These are phyloP conservation scores for Coemansia sp. DNA, from an alignment of 192 early-diverging fungal genomes.

Conservation along the genomic window DNA sequence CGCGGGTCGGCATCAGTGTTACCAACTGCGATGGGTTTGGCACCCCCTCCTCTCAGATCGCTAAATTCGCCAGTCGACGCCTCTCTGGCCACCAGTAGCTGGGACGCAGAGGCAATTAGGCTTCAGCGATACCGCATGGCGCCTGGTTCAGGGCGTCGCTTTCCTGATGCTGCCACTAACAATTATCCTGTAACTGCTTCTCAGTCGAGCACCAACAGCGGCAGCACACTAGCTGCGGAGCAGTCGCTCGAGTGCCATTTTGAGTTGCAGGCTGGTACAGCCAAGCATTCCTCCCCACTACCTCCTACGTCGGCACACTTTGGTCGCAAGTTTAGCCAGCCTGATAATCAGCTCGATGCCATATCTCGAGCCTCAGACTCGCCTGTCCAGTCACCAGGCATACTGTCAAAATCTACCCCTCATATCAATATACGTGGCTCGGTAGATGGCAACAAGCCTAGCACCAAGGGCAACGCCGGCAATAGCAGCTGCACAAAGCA, in stretches of 20 bases:
- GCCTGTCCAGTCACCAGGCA: slow-evolving; percentile 27
- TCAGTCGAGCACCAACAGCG: slow-evolving; percentile 10
- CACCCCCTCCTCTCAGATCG: not conserved
- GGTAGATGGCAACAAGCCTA: slow-evolving; percentile 20
- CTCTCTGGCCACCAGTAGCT: slow-evolving; percentile 6
- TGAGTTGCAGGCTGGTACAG: not conserved
- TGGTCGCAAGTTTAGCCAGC: slow-evolving; percentile 48
- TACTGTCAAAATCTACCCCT: slow-evolving; percentile 39
- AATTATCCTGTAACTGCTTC: not conserved
- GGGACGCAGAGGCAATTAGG: slow-evolving; percentile 25
- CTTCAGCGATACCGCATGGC: slow-evolving; percentile 36
- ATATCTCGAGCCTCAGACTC: slow-evolving; percentile 14
- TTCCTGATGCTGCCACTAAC: not conserved
- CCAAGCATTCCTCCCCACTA: not conserved
- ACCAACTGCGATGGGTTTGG: slow-evolving; percentile 12
- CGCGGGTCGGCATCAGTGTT: slow-evolving; percentile 30
- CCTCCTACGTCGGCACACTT: not conserved
- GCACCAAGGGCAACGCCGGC: slow-evolving; percentile 1
- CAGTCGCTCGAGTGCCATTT: not conserved
- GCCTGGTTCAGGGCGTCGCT: not conserved
- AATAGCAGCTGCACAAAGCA: slow-evolving; percentile 17
- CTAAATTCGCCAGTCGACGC: slow-evolving; percentile 14
- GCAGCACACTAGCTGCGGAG: not conserved
- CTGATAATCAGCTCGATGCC: slow-evolving; percentile 27
- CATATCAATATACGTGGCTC: slow-evolving; percentile 36